Evolutionary conservation across 352 stramenopile species (phyloP).

Genomic region (Globisporangium viniferum): DNA sequence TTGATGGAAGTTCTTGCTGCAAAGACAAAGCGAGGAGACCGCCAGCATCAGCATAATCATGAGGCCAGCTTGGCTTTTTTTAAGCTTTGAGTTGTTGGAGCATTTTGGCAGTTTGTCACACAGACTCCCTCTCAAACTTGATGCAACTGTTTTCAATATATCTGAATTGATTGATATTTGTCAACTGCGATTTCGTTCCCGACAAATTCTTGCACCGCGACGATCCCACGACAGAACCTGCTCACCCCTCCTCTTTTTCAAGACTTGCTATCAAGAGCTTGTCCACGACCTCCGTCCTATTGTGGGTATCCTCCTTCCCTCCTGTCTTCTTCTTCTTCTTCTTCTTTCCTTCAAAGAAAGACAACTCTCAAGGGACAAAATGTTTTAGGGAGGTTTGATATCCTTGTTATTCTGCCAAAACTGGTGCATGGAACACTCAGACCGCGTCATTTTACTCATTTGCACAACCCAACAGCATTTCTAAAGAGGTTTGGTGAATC

Average conservation of each 20-base stretch:
- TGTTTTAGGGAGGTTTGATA: neutral
- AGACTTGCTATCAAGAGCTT: neutral
- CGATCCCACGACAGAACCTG: slow-evolving; percentile 3
- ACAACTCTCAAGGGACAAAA: neutral
- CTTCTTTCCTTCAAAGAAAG: slow-evolving; percentile 2
- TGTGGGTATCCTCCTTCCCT: slow-evolving; percentile 4
- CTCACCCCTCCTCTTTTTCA: neutral
- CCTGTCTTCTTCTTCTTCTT: slow-evolving; percentile 1
- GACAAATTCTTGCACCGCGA: slow-evolving; percentile 5
- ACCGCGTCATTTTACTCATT: no score
- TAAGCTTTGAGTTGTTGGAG: no score
- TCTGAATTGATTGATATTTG: neutral
- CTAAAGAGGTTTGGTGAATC: no score
- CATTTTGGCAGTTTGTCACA: neutral
- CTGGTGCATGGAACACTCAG: no score
- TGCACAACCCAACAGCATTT: no score
- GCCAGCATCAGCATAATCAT: neutral
- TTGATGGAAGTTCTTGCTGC: neutral
- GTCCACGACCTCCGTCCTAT: neutral
- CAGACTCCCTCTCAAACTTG: neutral
- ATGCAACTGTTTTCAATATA: neutral
- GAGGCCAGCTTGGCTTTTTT: neutral
- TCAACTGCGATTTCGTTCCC: slow-evolving; percentile 8
- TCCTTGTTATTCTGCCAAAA: no score
- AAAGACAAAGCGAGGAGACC: neutral